Percentiles rank a stretch among this genome's conserved stretches.
Conservation (phyloP, 2,329 filamentous ascomycete species). For the Fusarium sp. region DNA sequence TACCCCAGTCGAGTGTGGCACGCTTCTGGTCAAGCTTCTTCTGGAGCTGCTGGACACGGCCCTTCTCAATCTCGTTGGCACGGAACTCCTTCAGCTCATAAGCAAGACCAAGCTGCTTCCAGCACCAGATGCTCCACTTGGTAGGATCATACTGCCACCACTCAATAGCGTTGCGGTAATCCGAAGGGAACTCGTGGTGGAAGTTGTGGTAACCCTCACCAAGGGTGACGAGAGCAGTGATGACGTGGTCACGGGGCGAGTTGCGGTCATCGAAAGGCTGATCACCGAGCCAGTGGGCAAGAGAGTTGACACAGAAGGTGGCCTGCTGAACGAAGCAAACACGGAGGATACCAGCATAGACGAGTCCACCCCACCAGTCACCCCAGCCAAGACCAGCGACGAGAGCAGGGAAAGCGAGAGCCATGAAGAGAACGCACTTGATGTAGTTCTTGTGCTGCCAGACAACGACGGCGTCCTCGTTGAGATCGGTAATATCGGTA, state of each 20-base stretch:
- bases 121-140: constrained; percentile 87
- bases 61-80: constrained; percentile 92
- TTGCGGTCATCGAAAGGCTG: constrained; percentile 94
- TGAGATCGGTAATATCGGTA: constrained; percentile 88
- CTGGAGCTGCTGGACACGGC: constrained; percentile 86
- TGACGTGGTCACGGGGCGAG: constrained; percentile 86
- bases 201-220: constrained; percentile 96
- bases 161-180: constrained; percentile 91
- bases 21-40: constrained; percentile 95
- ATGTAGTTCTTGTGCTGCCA: constrained; percentile 91
- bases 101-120: constrained; percentile 86
- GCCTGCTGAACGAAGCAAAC: constrained; percentile 93
- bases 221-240: constrained; percentile 85
- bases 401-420: constrained; percentile 77
- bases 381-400: constrained; percentile 82
- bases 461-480: constrained; percentile 84
- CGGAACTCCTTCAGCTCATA: constrained; percentile 92
- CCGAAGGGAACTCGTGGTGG: constrained; percentile 93
- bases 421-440: constrained; percentile 82
- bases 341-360: constrained; percentile 86
- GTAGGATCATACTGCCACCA: constrained; percentile 94
- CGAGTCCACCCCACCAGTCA: constrained; percentile 83
- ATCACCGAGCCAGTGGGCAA: constrained; percentile 91
- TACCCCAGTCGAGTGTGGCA: constrained; percentile 83
- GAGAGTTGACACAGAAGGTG: constrained; percentile 91